A percentile compares a stretch with the other conserved stretches of the same genome.
These are phyloP conservation scores for Cladobotryum mycophilum DNA, from an alignment of 2,329 filamentous ascomycete genomes.

Conservation along the genomic window DNA sequence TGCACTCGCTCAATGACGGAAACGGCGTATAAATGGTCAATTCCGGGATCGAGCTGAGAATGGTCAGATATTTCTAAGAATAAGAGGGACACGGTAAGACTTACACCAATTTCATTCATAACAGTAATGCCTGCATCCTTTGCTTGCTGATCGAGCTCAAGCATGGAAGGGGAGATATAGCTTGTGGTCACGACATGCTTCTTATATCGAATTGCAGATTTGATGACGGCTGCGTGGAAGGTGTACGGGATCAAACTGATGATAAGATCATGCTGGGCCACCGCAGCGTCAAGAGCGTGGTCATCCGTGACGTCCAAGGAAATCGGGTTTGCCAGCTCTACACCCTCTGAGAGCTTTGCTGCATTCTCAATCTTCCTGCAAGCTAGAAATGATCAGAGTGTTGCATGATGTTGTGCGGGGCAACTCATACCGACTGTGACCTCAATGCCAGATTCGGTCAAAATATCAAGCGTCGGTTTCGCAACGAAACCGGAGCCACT, in stretches of 20 bases:
- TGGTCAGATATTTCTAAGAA: neutral
- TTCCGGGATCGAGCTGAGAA: conserved; percentile 52
- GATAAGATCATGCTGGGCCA: conserved; percentile 73
- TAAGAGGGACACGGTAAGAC: conserved; percentile 14
- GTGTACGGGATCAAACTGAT: conserved; percentile 87
- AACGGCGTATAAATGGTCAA: conserved; percentile 69
- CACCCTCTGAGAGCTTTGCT: too few species aligned
- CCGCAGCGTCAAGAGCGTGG: conserved; percentile 69
- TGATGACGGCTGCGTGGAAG: conserved; percentile 83
- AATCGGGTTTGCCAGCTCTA: too few species aligned
- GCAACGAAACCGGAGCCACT: too few species aligned
- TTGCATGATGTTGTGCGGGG: too few species aligned
- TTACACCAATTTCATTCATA: conserved; percentile 89
- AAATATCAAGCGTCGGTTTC: too few species aligned
- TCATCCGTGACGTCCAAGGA: conserved; percentile 77
- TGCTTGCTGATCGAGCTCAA: conserved; percentile 68
- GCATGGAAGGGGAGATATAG: conserved; percentile 89
- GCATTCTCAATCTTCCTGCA: too few species aligned
- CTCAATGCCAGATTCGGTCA: too few species aligned
- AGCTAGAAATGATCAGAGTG: too few species aligned
- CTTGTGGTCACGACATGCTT: conserved; percentile 94
- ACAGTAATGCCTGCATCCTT: conserved; percentile 93
- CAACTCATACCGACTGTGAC: too few species aligned
- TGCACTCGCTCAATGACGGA: conserved; percentile 85
- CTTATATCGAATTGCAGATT: conserved; percentile 86